Conservation (phyloP, 495 filamentous ascomycete species). For the Cercophora newfieldiana region DNA sequence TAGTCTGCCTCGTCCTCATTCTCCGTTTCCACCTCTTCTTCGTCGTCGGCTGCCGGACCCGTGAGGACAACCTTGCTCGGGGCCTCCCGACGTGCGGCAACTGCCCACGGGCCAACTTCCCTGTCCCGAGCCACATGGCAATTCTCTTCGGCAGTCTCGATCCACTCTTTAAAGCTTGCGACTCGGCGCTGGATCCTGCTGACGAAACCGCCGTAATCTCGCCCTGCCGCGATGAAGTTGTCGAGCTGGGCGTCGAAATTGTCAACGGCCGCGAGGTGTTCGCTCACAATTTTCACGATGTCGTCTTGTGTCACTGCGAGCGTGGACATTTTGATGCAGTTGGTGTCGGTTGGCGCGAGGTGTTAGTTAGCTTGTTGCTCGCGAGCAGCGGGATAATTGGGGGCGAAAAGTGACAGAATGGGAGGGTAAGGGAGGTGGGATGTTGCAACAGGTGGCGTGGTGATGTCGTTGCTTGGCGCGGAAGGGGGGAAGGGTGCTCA, state of each 20-base stretch:
- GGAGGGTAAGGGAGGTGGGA: not conserved
- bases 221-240: not conserved
- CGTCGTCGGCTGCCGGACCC: slow-evolving; percentile 4
- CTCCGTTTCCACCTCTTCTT: slow-evolving; percentile 11
- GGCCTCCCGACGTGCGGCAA: not conserved
- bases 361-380: not conserved
- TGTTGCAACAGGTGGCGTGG: not conserved
- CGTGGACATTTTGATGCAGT: too few species aligned
- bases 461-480: not conserved
- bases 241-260: not conserved
- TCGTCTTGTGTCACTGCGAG: not conserved
- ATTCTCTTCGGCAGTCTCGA: not conserved
- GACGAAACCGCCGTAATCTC: not conserved
- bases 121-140: not conserved
- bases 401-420: not conserved
- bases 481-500: not conserved
- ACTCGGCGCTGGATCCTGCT: not conserved
- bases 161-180: not conserved
- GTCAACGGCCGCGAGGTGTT: not conserved
- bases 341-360: not conserved
- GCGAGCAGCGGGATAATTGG: not conserved
- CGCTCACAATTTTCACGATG: not conserved
- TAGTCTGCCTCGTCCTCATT: slow-evolving; percentile 11
- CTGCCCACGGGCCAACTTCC: not conserved
- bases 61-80: not conserved